Percentiles rank a stretch among this genome's conserved stretches.
These are phyloP conservation scores for Linderina pennispora DNA, from an alignment of 192 early-diverging fungal genomes.

Conservation along the genomic window DNA sequence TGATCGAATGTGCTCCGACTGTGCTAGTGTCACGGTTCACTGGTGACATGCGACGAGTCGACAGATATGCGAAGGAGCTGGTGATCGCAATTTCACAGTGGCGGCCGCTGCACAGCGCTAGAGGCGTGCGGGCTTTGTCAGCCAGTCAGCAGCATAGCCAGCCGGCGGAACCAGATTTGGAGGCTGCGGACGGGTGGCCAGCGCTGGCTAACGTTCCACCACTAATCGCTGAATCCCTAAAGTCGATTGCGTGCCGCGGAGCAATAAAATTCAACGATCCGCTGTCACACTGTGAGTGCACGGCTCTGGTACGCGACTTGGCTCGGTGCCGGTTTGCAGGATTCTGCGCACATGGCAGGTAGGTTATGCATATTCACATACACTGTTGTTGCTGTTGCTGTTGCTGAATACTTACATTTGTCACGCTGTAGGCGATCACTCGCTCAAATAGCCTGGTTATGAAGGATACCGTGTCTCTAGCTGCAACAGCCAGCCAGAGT, in stretches of 20 bases:
- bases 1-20: slow-evolving; percentile 22
- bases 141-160: not conserved
- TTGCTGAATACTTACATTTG: no score
- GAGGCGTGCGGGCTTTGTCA: not conserved
- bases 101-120: not conserved
- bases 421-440: no score
- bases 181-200: slow-evolving; percentile 15
- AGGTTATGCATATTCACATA: no score
- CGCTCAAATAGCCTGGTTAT: no score
- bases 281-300: slow-evolving; percentile 15
- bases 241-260: slow-evolving; percentile 29
- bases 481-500: no score
- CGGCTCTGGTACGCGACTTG: slow-evolving; percentile 14
- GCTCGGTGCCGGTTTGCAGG: slow-evolving; percentile 25
- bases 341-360: slow-evolving; percentile 44
- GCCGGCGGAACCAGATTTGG: not conserved
- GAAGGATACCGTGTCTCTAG: no score
- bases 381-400: no score
- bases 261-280: slow-evolving; percentile 39
- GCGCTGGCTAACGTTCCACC: slow-evolving; percentile 16
- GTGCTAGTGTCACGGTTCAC: slow-evolving; percentile 23
- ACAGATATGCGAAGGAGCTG: slow-evolving; percentile 18
- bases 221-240: slow-evolving; percentile 21
- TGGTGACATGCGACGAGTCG: not conserved
- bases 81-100: slow-evolving; percentile 14